A percentile compares a stretch with the other conserved stretches of the same genome.
These are phyloP conservation scores for Fusarium graminum DNA, from an alignment of 2,329 filamentous ascomycete genomes.

Conservation along the genomic window DNA sequence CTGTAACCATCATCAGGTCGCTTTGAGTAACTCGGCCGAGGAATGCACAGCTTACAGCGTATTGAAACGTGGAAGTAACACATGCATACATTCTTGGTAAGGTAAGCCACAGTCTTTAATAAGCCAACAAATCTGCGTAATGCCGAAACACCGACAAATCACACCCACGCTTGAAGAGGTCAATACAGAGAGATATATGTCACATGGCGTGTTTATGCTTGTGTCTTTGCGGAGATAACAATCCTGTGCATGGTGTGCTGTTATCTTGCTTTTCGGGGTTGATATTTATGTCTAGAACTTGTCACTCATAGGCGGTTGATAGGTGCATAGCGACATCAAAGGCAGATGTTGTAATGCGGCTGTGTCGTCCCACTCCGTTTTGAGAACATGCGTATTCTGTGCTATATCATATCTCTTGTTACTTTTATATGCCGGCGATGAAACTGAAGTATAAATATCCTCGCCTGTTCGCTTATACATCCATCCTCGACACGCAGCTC, in stretches of 20 bases:
- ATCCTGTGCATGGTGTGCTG: not conserved
- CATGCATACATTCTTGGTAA: slow-evolving; percentile 32
- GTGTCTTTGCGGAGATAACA: not conserved
- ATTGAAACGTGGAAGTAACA: slow-evolving; percentile 3
- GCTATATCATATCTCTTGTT: not conserved
- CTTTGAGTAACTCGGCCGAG: not conserved
- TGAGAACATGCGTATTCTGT: not conserved
- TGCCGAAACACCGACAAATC: slow-evolving; percentile 13
- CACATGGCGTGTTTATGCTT: not conserved
- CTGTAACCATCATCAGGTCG: not conserved
- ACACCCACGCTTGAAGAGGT: not conserved
- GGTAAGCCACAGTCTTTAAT: slow-evolving; percentile 29
- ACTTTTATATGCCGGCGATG: not conserved
- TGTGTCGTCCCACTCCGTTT: not conserved
- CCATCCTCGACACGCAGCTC: not conserved
- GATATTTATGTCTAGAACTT: not conserved
- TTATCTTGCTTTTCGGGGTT: slow-evolving; percentile 5
- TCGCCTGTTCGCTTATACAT: not conserved
- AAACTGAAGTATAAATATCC: slow-evolving; percentile 14
- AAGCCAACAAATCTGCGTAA: slow-evolving; percentile 17
- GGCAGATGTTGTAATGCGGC: not conserved
- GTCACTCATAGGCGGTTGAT: not conserved
- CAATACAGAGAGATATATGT: not conserved
- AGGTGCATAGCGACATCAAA: not conserved
- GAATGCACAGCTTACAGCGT: not conserved